Conservation (phyloP, 257 asterid species). For the Thymus mandschuricus region DNA sequence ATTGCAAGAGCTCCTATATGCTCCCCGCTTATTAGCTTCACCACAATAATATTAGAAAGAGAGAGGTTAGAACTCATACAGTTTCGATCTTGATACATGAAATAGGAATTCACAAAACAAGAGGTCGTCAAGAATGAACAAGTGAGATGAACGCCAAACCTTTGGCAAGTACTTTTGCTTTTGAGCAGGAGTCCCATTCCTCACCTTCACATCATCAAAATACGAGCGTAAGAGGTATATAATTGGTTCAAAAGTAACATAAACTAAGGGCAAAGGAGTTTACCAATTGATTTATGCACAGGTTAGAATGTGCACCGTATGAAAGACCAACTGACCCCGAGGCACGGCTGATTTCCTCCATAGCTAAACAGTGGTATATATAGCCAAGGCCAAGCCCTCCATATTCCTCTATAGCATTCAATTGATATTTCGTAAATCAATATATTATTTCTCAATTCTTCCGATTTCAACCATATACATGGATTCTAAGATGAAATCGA, state of each 20-base stretch:
- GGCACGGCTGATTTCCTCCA: conserved; percentile 99
- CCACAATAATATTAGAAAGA: conserved; percentile 35
- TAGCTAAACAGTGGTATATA: conserved; percentile 94
- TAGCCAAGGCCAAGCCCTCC: conserved; percentile 99
- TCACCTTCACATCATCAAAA: conserved; percentile 62
- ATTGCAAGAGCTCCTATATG: conserved; percentile 99
- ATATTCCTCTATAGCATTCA: conserved; percentile 69
- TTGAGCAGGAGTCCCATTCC: conserved; percentile 89
- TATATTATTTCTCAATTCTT: background rate
- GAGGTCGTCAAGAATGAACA: conserved; percentile 8
- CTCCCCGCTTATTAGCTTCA: conserved; percentile 93
- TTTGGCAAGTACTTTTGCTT: conserved; percentile 91
- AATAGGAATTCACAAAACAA: conserved; percentile 8
- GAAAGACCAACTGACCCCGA: conserved; percentile 99
- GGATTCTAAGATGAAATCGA: background rate
- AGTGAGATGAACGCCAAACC: conserved; percentile 53
- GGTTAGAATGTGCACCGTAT: conserved; percentile 96
- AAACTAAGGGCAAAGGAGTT: conserved; percentile 35
- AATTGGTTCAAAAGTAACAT: conserved; percentile 21
- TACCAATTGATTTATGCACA: conserved; percentile 95
- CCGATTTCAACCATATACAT: background rate
- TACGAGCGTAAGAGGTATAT: conserved; percentile 30
- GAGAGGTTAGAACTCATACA: conserved; percentile 27
- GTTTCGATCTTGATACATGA: conserved; percentile 8
- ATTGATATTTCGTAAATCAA: conserved; percentile 1